A percentile compares a stretch with the other conserved stretches of the same genome.
Evolutionary conservation across 148 eudicot genomes (phyloP).

Genomic region (Beta vulgaris): DNA sequence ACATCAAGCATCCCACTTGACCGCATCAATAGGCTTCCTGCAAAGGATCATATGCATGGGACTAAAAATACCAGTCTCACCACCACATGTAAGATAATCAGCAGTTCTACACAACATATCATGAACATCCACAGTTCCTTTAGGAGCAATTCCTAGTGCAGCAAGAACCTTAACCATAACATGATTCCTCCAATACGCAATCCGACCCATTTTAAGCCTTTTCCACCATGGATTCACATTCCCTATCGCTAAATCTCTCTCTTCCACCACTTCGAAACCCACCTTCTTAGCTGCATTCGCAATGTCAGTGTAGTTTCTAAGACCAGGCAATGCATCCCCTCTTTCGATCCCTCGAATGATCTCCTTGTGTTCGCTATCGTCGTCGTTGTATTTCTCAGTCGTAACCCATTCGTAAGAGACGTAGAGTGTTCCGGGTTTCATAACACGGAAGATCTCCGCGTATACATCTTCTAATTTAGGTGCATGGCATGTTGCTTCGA

Average conservation of each 20-base stretch:
- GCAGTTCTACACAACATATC: constrained; percentile 51
- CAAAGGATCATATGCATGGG: constrained; percentile 59
- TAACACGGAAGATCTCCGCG: constrained; percentile 36
- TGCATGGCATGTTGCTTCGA: constrained; percentile 56
- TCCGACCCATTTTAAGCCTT: constrained; percentile 48
- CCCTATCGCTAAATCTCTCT: constrained; percentile 40
- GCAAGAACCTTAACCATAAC: constrained; percentile 36
- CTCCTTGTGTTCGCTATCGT: constrained; percentile 36
- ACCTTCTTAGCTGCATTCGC: constrained; percentile 37
- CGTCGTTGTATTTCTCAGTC: constrained; percentile 30
- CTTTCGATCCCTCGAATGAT: constrained; percentile 47
- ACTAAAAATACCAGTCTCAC: constrained; percentile 44
- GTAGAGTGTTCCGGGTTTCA: constrained; percentile 47
- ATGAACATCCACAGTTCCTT: constrained; percentile 54
- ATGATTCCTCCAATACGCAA: constrained; percentile 52
- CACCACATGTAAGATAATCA: constrained; percentile 39
- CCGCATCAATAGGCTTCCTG: constrained; percentile 38
- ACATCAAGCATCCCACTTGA: neutral
- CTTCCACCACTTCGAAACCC: constrained; percentile 43
- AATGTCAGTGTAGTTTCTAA: constrained; percentile 36
- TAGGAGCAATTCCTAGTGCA: constrained; percentile 45
- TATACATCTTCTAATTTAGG: constrained; percentile 49
- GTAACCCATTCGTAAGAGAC: constrained; percentile 58
- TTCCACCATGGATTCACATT: constrained; percentile 55
- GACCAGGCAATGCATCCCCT: constrained; percentile 47